Conservation (phyloP, 83 land plant genomes). For the Thuja plicata region DNA sequence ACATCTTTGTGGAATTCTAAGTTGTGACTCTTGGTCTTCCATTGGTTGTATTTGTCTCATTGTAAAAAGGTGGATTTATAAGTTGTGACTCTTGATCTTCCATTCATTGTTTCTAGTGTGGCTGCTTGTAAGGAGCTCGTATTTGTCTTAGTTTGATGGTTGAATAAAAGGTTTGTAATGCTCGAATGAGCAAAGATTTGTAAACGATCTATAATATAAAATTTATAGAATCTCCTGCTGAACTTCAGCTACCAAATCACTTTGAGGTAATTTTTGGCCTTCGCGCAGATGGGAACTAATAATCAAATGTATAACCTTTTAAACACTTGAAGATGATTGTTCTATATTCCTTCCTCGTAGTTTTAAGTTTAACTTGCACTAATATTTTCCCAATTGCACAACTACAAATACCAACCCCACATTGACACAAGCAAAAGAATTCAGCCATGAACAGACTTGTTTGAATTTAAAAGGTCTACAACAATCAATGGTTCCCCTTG, state of each 20-base stretch:
- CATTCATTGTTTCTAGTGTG: too few relatives aligned
- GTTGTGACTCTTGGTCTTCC: too few relatives aligned
- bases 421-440: background rate
- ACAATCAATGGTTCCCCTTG: background rate
- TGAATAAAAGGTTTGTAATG: too few relatives aligned
- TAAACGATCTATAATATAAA: too few relatives aligned
- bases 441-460: background rate
- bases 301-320: background rate
- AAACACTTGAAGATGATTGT: background rate
- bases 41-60: too few relatives aligned
- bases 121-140: too few relatives aligned
- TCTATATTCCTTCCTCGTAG: background rate
- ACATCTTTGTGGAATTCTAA: too few relatives aligned
- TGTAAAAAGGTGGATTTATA: too few relatives aligned
- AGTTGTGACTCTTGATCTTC: too few relatives aligned
- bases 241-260: background rate
- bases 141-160: too few relatives aligned
- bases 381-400: background rate
- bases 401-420: background rate
- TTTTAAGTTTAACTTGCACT: background rate
- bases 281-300: background rate
- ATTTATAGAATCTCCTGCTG: background rate
- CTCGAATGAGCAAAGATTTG: too few relatives aligned
- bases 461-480: background rate
- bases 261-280: background rate